A percentile compares a stretch with the other conserved stretches of the same genome.
These are phyloP conservation scores for Acmispon strigosus DNA, from an alignment of 306 rosid species.

Conservation along the genomic window DNA sequence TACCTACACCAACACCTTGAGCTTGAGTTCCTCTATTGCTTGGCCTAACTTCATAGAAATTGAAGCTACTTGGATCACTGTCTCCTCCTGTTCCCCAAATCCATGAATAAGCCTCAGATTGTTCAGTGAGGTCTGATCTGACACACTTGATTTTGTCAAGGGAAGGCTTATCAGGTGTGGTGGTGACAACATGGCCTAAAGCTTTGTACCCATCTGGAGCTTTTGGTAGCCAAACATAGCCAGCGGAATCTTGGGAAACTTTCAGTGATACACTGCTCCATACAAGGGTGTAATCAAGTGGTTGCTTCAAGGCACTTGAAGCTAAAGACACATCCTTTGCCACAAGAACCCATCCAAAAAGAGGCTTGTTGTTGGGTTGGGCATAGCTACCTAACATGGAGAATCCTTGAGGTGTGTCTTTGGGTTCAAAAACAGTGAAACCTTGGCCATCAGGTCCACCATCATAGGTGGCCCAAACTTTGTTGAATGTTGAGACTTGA, in stretches of 20 bases:
- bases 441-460: conserved; percentile 67
- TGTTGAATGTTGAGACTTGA: conserved; percentile 46
- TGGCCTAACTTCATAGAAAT: conserved; percentile 43
- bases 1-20: conserved; percentile 50
- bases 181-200: conserved; percentile 54
- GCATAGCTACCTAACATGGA: conserved; percentile 49
- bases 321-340: conserved; percentile 31
- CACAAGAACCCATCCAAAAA: conserved; percentile 63
- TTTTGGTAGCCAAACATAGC: conserved; percentile 64
- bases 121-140: conserved; percentile 47
- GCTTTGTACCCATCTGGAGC: conserved; percentile 63
- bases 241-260: conserved; percentile 38
- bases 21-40: conserved; percentile 38
- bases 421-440: conserved; percentile 65
- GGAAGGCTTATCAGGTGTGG: conserved; percentile 49
- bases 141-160: conserved; percentile 55
- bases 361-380: conserved; percentile 57
- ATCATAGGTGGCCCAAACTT: conserved; percentile 47
- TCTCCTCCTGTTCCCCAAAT: conserved; percentile 47
- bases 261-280: conserved; percentile 42
- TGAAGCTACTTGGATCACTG: conserved; percentile 11
- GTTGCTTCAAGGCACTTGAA: conserved; percentile 27
- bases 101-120: conserved; percentile 32
- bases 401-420: conserved; percentile 49
- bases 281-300: conserved; percentile 52